Base-by-base conservation (phyloP, 2,329 filamentous ascomycete species). In the Alternaria sp. region DNA sequence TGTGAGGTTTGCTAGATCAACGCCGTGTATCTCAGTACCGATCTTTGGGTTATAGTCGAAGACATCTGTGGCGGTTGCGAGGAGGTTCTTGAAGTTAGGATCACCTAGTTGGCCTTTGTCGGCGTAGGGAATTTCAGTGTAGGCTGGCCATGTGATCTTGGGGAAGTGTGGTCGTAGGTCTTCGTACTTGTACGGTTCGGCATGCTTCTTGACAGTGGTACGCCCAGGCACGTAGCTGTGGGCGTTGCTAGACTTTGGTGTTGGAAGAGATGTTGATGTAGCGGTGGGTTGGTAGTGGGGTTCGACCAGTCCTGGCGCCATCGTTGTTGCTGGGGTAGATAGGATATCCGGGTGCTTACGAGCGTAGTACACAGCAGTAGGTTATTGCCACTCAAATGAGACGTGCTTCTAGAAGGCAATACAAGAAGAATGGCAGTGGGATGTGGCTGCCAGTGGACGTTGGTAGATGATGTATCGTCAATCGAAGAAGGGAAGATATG, bases 21-120 rank as follows among this genome's bases (percentile, higher is more conserved):
- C 76, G 4, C 85, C 85, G 46, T 82, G 81, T 47, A 87, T 69
- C 63, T 87, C 85, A 3, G 85, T 87, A 53, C 85, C 85, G 57
- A 87, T 85, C 67, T 86, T 86, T 17, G 85, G 85, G 44, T 82
- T 86, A 72, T 85, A 86, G 71, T 88, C 86, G 64, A 87, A 86
- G 40, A 88, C 81, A 25, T 85, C 84, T 1, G 85, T 85, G 13
- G 86, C 86, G 10, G 80, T 79, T 30, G 79, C 75, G 19, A 88
- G 80, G 5, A 88, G 81, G 66, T 85, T 82, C 60, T 83, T 83
- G 74, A 87, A 88, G 19, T 83, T 78, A 6, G 84, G 81, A 61
- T 87, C 83, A n/a, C 86, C 86, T 23, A 83, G 79, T 44, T 85
- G 75, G 6, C 85, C 86, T 68, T 85, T 86, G 68, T 88, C 86